Evolutionary conservation across 2,329 filamentous ascomycete species (phyloP).

Genomic region (Trichocomaceae sp.): DNA sequence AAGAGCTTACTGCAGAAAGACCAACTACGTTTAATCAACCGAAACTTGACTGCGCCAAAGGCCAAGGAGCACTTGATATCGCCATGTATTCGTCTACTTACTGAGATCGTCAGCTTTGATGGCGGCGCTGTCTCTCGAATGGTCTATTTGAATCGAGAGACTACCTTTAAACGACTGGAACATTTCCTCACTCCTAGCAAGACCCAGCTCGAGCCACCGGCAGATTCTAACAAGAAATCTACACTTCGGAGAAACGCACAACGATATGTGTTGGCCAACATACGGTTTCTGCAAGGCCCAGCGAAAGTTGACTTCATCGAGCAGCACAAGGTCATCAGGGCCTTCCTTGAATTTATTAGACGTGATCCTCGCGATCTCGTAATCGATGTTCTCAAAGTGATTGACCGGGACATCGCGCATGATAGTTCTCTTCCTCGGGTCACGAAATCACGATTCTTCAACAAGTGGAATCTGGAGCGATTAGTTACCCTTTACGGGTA

Average conservation of each 20-base stretch:
- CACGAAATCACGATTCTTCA: constrained; percentile 69
- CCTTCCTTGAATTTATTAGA: constrained; percentile 68
- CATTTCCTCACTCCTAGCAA: constrained; percentile 70
- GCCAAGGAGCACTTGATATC: constrained; percentile 83
- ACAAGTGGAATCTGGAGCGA: constrained; percentile 63
- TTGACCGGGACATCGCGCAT: constrained; percentile 65
- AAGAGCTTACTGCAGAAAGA: constrained; percentile 73
- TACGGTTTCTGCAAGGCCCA: constrained; percentile 69
- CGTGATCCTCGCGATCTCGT: constrained; percentile 72
- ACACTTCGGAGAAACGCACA: constrained; percentile 79
- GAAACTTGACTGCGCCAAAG: constrained; percentile 71
- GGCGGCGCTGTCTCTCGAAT: constrained; percentile 72
- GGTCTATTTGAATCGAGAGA: constrained; percentile 70
- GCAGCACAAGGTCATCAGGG: constrained; percentile 61
- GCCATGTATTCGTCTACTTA: constrained; percentile 76
- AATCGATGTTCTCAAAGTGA: constrained; percentile 62
- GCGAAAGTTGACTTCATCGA: constrained; percentile 77
- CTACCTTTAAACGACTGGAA: constrained; percentile 71
- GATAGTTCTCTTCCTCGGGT: constrained; percentile 68
- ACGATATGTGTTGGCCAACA: constrained; percentile 68
- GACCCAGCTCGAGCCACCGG: constrained; percentile 44
- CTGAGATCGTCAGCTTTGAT: constrained; percentile 78
- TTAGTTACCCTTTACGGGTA: constrained; percentile 65
- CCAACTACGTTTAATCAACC: constrained; percentile 72
- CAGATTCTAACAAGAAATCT: constrained; percentile 62